Base-by-base conservation (phyloP, 2,329 filamentous ascomycete species). In the Claviceps africana region DNA sequence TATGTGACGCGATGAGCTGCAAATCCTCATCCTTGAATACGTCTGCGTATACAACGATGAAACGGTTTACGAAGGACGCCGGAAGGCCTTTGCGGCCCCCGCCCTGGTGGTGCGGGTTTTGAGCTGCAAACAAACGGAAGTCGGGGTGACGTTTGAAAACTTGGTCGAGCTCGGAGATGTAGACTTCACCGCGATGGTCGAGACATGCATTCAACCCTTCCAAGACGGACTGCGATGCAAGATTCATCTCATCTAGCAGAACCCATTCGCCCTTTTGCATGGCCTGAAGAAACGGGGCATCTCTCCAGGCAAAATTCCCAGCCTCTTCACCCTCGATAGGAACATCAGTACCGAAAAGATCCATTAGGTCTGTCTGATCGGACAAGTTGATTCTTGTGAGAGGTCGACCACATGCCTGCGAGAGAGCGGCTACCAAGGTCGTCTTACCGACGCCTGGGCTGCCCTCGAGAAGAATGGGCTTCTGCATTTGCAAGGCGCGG, bases 221-320 rank as follows among this genome's bases (percentile, higher is more conserved):
- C 1, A 98, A 78, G 2, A 98, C 90, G 4, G 91, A 95, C 65
- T 98, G 93, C 0, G 91, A 97, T 1, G 94, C 93, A 56, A 98
- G 71, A 61, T 98, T 98, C 93, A 98, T 98, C 72, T 98, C 93
- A 62, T 98, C 93, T 0, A 98, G 76, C 30, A 98, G 73, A 11
- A 98, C 93, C 93, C 93, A 98, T 60, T 95, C 87, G 30, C 93
- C 93, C 53, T 81, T 86, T 64, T 97, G 93, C 91, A 98, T 97
- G 0, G 93, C 93, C 64, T 88, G 86, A 21, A 98, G 72, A 64
- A 98, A 97, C 1, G 93, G 90, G 0, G 91, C 93, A 65, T 98
- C 91, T 59, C 89, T 81, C 93, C 93, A 98, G 1, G 87, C 85
- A 63, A 98, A 98, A 54, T 87, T 85, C 1, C 93, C 93, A 8